Evolutionary conservation across 306 rosid genomes (phyloP), one percentile per base, ranked within the genome.

Genomic region (Myrica gale): DNA sequence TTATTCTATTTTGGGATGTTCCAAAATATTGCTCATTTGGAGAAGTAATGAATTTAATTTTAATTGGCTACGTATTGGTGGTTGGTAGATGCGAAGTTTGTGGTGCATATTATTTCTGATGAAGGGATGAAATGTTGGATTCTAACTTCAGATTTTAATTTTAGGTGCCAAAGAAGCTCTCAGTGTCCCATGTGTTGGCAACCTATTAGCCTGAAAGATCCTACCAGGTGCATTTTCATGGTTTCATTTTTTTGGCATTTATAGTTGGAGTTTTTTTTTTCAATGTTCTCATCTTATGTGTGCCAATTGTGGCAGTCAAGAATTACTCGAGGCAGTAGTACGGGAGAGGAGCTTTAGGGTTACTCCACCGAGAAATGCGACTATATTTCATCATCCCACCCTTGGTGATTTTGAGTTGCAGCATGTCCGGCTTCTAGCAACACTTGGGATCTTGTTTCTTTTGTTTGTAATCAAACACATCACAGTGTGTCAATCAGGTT

Each of bases 161-260:
- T 53, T 77, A 92, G 99, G 99, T 86, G 98, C 86, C 99, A 96
- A 77, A 82, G 98, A 86, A 96, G 96, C 79, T 88, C 99, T 45
- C 91, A 96, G 26, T 96, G 99, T 79, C 99, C 99, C 53, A 92
- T 92, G 98, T 96, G 99, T 83, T 96, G 96, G 99, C 98, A 80
- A 77, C 55, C 84, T 79, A 82, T 96, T 80, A 81, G 88, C 86
- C 67, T 96, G 87, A 96, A 89, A 84, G 99, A 96, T 84, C 86
- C 90, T 5, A 77, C 82, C 74, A 92, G 99, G 99, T 96, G 85
- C 44, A 26, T 52, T 45, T 81, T 73, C 42, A 6, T 69, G 62
- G 67, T 78, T 39, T 32, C 42, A n/a, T 23, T 78, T 44, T 73
- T 42, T 11, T 20, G 45, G 6, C 56, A 48, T 66, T 32, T 74